Conservation (phyloP, 345 rosid species). For the Firmiana major region DNA sequence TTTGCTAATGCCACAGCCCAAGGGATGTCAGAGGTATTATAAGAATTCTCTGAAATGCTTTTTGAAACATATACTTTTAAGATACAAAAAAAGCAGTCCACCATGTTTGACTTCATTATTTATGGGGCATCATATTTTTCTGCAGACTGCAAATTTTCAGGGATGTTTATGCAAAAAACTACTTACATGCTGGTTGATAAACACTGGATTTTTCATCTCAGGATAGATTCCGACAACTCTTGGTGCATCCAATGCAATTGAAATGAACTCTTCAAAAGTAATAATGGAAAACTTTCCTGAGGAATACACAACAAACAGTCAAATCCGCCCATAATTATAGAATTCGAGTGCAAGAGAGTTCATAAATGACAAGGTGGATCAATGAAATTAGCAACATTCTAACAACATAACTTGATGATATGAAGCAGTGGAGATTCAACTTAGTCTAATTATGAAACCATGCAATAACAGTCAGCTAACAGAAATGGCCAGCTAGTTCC, state of each 20-base stretch:
- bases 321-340: neutral
- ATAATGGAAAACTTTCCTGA: constrained; percentile 75
- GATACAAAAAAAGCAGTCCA: neutral
- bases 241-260: constrained; percentile 72
- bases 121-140: neutral
- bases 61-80: neutral
- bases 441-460: neutral
- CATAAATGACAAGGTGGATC: neutral
- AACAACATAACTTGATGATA: neutral
- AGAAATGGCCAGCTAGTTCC: neutral
- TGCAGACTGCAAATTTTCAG: neutral
- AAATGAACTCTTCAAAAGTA: constrained; percentile 79
- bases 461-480: neutral
- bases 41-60: neutral
- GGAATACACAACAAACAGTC: neutral
- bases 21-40: neutral
- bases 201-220: constrained; percentile 85
- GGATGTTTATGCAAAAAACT: neutral
- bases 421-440: neutral
- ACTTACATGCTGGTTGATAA: constrained; percentile 78
- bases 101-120: neutral
- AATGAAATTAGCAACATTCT: neutral
- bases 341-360: neutral
- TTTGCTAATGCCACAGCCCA: neutral
- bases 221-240: constrained; percentile 94